Evolutionary conservation across 2,329 filamentous ascomycete species (phyloP), one percentile per base, ranked within the genome.

Genomic region (Penicillium aurantiogriseum): DNA sequence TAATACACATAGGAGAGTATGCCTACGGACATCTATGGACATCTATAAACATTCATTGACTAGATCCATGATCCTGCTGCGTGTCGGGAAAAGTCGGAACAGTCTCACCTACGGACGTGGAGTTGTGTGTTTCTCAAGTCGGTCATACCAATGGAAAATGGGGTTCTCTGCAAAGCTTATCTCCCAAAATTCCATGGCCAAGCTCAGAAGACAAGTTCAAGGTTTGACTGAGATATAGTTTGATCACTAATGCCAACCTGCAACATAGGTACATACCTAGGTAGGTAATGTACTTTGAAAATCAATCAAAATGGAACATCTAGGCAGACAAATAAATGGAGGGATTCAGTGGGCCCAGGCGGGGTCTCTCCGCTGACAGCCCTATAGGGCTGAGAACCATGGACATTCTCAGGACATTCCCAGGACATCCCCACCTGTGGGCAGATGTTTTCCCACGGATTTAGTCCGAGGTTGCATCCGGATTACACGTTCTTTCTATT

Each of bases 311-410:
- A 9, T 36, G 4, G 51, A 51, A 55, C 54, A 42, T 47, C 17
- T 50, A 45, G 47, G 25, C 42, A 29, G 17, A n/a, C 5, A 15
- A 25, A 17, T 4, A 25, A 43, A 25, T 23, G 4, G n/a, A 38
- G 19, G 36, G 8, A 19, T 38, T 5, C 4, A 4, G n/a, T 19
- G n/a, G 36, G 19, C 8, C 17, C 36, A 23, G 23, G 23, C 23
- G 4, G 17, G 17, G 8, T 38, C 17, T n/a, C 7, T 6, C 17
- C 17, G 23, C 23, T 38, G n/a, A 19, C 2, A 39, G 36, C 52
- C 58, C 36, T 54, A 38, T 57, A 61, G 56, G 58, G 60, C 58
- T 58, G 53, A 58, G 31, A 42, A 38, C 43, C 15, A 11, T 35
- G 31, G 11, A 35, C 2, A 17, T 35, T 13, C 29, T 11, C 4